Base-by-base conservation (phyloP, 352 stramenopile species). In the Pythium aristosporum region DNA sequence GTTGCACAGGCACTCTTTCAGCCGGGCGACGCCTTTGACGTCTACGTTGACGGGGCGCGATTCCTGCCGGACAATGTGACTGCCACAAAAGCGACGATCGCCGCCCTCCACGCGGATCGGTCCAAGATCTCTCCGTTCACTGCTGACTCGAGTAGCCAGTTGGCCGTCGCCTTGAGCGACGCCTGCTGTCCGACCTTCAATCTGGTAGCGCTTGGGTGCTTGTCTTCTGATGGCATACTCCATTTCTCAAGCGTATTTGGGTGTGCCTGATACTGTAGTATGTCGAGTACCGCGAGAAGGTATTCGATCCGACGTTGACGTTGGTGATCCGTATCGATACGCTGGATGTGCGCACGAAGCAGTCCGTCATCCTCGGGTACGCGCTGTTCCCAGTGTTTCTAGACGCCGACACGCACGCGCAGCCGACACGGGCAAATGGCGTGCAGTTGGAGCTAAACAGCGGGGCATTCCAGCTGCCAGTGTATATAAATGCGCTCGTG, bases 301-400 rank as follows among this genome's bases (percentile, higher is more conserved):
- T 41, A 3, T 92, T 96, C 67, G 89, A 95, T 28, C 83, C 88
- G 32, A 94, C 82, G 1, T 65, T 91, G 30, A 96, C 87, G n/a
- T 63, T 96, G 16, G 59, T 97, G 30, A 77, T 97, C 39, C 83
- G 90, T 20, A 49, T 97, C 12, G 90, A 97, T 46, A 96, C 88
- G 1, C 62, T 96, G 37, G 80, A 96, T 52, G 15, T 69, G 2
- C 51, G 59, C 30, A 86, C 74, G 9, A 85, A 80, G 48, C 55
- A 69, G 20, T 65, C 82, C 7, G 70, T 77, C 12, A 92, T 90
- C 18, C 54, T 96, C 28, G 90, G 87, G 7, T 97, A 97, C 54
- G 69, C 79, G 1, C 44, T 79, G 0, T 65, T 95, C 18, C 71
- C 88, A 2, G 64, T 89, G 3, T 97, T 97, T 65, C 52, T 94